phyloP scores from a whole-genome alignment of 345 rosid species.

The Excoecaria cochinchinensis region DNA sequence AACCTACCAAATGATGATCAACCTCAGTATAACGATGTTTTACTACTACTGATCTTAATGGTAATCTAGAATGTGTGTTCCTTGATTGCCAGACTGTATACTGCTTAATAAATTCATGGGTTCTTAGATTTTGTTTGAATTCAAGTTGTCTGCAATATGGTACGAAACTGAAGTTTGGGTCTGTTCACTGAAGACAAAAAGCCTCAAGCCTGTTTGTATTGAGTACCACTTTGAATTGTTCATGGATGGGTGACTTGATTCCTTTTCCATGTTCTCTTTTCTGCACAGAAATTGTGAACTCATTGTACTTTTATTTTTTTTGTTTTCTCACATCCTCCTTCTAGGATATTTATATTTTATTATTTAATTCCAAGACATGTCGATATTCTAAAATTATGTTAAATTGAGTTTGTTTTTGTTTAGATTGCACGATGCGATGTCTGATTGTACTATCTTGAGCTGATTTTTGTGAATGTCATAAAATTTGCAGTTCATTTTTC shows the following conservation, averaged over 20 bases:
- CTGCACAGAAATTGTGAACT: neutral
- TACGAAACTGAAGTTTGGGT: neutral
- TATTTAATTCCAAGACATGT: neutral
- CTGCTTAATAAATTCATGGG: neutral
- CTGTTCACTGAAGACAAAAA: neutral
- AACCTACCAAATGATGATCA: neutral
- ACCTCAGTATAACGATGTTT: neutral
- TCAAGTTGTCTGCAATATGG: neutral
- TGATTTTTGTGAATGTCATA: slow-evolving; percentile 19
- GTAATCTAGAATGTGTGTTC: neutral
- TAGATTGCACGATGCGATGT: neutral
- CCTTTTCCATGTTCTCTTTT: neutral
- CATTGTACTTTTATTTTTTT: neutral
- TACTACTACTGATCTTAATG: neutral
- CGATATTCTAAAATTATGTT: neutral
- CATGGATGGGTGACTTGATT: neutral
- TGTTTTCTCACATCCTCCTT: neutral
- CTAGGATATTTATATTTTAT: neutral
- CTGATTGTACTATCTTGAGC: slow-evolving; percentile 6
- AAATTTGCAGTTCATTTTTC: slow-evolving; percentile 51
- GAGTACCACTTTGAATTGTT: neutral
- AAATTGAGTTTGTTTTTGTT: neutral
- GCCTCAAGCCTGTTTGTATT: neutral
- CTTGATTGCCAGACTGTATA: neutral
- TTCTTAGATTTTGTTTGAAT: neutral